Evolutionary conservation across 2,329 filamentous ascomycete genomes (phyloP), one percentile per base, ranked within the genome.

Genomic region (Cadophora gregata): DNA sequence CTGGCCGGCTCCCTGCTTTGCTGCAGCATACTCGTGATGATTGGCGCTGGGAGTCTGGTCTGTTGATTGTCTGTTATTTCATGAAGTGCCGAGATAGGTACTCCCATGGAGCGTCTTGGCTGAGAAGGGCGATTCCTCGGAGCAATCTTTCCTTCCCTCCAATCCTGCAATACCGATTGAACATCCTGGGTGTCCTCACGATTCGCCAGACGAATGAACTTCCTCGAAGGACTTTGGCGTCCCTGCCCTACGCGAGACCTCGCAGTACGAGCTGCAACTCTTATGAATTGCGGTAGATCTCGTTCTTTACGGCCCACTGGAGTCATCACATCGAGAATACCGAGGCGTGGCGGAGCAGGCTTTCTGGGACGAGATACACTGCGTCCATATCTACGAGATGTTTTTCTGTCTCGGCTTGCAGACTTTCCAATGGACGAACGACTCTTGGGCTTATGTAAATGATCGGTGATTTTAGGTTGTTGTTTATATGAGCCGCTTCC

Each of bases 131-230:
- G 51, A 16, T 48, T n/a, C 47, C 62, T 73, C 2, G 69, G 72
- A 14, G 65, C 31, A 27, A 77, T 76, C 29, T 59, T 74, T 9
- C 74, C 73, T n/a, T 74, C 76, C 71, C 79, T 85, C 88, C 88
- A 90, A 61, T 84, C 79, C 45, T 80, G 78, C 25, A 90, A 76
- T 10, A 85, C 79, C 8, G 81, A 80, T 10, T 82, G 78, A 1
- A 82, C 87, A 73, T 90, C 88, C 21, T 86, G 69, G 67, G 88
- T 86, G 72, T 90, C 88, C 69, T 80, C 79, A n/a, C 86, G 83
- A 33, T 81, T 88, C 25, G 85, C 86, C n/a, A 90, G 79, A 64
- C 83, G 81, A 67, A 90, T 87, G n/a, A 79, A 75, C 73, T 90
- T 90, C 51, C 74, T 80, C 0, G 78, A 78, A 1, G 86, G 86